phyloP scores from a whole-genome alignment of 2,329 filamentous ascomycete genomes.

The Hortaea sp. region DNA sequence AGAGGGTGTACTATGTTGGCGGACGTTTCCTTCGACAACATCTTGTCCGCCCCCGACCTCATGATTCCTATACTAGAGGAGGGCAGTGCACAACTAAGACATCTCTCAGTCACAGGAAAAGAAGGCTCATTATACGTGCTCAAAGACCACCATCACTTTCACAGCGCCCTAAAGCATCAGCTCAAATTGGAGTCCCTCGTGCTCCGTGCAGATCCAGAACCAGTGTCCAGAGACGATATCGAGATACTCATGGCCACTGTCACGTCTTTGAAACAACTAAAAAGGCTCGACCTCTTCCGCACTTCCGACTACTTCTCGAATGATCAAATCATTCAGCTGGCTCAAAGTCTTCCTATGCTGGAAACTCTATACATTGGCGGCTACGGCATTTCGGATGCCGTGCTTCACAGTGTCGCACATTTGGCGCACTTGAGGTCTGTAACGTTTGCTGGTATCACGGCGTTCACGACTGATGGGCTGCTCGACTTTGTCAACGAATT shows the following conservation, averaged over 20 bases:
- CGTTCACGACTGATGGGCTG: conserved; percentile 45
- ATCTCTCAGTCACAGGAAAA: conserved; percentile 35
- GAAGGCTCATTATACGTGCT: conserved; percentile 35
- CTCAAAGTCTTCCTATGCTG: conserved; percentile 36
- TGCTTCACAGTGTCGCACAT: conserved; percentile 35
- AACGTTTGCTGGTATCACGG: conserved; percentile 45
- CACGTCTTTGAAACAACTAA: conserved; percentile 42
- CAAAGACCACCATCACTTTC: conserved; percentile 42
- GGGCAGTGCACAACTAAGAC: conserved; percentile 36
- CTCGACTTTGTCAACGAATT: conserved; percentile 34
- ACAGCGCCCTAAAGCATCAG: conserved; percentile 43
- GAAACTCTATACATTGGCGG: conserved; percentile 50
- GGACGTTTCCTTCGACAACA: conserved; percentile 40
- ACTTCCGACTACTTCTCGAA: conserved; percentile 43
- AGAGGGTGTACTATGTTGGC: conserved; percentile 42
- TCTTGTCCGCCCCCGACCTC: conserved; percentile 45
- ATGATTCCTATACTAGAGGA: conserved; percentile 40
- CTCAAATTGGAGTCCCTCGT: conserved; percentile 36
- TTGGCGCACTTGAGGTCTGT: conserved; percentile 43
- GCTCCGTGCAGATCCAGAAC: conserved; percentile 39
- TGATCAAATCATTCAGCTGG: conserved; percentile 41
- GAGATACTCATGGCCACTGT: conserved; percentile 43
- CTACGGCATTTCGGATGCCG: conserved; percentile 41
- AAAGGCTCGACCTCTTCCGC: conserved; percentile 42
- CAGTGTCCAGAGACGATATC: conserved; percentile 31